Evolutionary conservation across 2,329 filamentous ascomycete species (phyloP).

Genomic region (Diaporthe sp.): DNA sequence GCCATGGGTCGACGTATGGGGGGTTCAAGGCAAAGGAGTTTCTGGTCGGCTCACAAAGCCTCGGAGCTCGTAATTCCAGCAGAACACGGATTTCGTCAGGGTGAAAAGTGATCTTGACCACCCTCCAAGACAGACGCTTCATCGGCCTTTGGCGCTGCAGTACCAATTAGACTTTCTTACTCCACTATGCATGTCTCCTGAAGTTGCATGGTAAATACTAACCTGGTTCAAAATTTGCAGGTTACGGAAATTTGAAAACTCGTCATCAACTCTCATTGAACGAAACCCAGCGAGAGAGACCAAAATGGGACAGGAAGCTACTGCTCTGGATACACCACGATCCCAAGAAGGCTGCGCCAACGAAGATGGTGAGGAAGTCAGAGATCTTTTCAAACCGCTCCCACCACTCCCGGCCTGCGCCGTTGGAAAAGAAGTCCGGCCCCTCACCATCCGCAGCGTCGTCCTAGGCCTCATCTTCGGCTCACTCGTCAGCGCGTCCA

Average conservation of each 20-base stretch:
- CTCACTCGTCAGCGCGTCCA: not conserved
- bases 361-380: not conserved
- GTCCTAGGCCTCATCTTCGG: not conserved
- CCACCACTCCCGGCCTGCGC: not conserved
- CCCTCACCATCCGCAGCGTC: not conserved
- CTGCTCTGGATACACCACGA: not conserved
- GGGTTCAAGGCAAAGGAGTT: too few species aligned
- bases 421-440: not conserved
- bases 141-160: not conserved
- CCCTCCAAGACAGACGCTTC: not conserved
- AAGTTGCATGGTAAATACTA: not conserved
- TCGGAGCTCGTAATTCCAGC: not conserved
- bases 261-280: not conserved
- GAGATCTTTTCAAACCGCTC: not conserved
- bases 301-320: not conserved
- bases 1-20: not conserved
- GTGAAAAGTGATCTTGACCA: not conserved
- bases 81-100: not conserved
- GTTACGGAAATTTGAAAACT: not conserved
- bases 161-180: not conserved
- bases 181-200: not conserved
- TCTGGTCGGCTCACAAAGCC: not conserved
- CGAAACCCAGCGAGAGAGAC: not conserved
- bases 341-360: not conserved
- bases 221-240: not conserved